Conservation (phyloP, 1,284 basidiomycete species). For the Tetrapyrgos nigripes region DNA sequence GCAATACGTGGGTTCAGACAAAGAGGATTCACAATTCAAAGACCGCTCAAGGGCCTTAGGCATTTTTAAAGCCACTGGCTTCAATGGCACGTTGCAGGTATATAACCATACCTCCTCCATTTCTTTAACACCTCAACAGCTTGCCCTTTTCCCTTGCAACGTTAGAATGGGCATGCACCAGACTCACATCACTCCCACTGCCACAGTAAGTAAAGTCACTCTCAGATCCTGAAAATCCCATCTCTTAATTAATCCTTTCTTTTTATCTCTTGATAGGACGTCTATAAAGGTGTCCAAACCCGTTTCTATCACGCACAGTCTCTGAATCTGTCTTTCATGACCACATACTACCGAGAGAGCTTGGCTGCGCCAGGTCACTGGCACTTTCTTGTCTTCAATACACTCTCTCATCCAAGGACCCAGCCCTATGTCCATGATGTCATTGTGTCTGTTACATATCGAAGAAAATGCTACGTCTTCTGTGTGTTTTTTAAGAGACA, state of each 20-base stretch:
- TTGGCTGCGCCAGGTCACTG: background rate
- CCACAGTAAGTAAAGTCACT: conserved; percentile 1
- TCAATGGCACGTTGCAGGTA: too few species aligned
- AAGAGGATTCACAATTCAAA: too few species aligned
- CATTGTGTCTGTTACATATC: background rate
- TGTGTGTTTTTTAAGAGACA: background rate
- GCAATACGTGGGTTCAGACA: too few species aligned
- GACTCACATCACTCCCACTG: background rate
- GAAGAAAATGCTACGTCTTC: background rate
- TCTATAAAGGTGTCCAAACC: background rate
- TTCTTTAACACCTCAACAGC: too few species aligned
- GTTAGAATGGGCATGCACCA: background rate
- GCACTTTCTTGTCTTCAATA: background rate
- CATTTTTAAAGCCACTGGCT: background rate
- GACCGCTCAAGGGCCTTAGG: background rate
- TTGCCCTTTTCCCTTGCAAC: background rate
- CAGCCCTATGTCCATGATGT: conserved; percentile 4
- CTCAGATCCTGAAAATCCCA: too few species aligned
- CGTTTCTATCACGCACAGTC: background rate
- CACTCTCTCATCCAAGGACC: background rate
- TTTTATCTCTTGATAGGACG: background rate
- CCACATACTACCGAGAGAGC: background rate
- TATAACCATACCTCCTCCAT: too few species aligned
- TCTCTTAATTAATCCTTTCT: background rate
- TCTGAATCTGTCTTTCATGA: background rate